Evolutionary conservation across 2,329 filamentous ascomycete species (phyloP), one percentile per base, ranked within the genome.

Genomic region (Aureobasidium mangrovei): DNA sequence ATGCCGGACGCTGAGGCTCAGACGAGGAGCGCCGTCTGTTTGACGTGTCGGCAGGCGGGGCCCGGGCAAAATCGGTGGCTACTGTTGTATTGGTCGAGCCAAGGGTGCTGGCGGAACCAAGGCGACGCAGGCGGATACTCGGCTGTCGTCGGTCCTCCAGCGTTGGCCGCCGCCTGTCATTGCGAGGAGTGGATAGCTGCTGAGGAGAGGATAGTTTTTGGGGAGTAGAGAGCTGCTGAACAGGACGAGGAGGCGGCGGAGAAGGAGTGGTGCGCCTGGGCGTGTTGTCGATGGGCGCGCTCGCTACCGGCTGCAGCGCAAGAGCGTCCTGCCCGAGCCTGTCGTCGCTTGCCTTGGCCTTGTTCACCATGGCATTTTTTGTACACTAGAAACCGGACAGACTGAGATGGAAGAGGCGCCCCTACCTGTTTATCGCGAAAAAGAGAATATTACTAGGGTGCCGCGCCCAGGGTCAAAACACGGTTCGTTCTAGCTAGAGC

Each of bases 111-210:
- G 46, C 40, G 7, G 54, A 56, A 12, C 46, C 39, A 3, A 53
- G 42, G 28, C 54, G 54, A 24, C 54, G 54, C 9, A 56, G 18
- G 7, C 54, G 46, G 29, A 56, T 56, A 24, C 54, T 56, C 12
- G 54, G 54, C 42, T 53, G 39, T 4, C 54, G 46, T 5, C 43
- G 53, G 31, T 54, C 53, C 2, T 47, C 53, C 24, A 54, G 43
- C 1, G 43, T 54, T 9, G 53, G 53, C 8, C 53, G 18, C 8
- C 49, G 39, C 8, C 49, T 28, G 40, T 43, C 49, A 31, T 44
- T 44, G 32, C 49, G 49, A 10, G 49, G 49, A 24, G 49, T 52
- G 4, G 47, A 52, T 4, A 18, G 31, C 31, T 18, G 10, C 7
- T 36, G 32, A 6, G 41, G 32, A n/a, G 9, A n/a, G 24, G 18